Evolutionary conservation across 2,329 filamentous ascomycete genomes (phyloP), one percentile per base, ranked within the genome.

Genomic region (Eutypella sp.): DNA sequence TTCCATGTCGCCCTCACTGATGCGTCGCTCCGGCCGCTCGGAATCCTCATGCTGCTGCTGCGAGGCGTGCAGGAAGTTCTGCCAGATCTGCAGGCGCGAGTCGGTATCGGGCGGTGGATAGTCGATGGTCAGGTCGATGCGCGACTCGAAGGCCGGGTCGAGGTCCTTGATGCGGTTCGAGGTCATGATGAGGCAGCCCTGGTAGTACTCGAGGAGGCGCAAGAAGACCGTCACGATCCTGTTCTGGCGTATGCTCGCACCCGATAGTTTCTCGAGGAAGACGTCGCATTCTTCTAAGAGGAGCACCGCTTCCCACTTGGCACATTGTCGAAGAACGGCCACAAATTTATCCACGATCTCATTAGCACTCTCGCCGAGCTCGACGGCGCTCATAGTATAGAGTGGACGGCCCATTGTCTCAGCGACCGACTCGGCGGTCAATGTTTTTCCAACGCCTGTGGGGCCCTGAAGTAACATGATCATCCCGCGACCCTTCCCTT

Each of bases 221-320:
- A 53, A 22, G n/a, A 53, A 48, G 2, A 45, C 46, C 0, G 55
- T 57, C 2, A 56, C 55, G 0, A 57, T 44, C 0, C 50, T 50
- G 24, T 59, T 60, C 1, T 55, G 49, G 1, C 51, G 18, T 4
- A 56, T 50, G 20, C 54, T 46, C 13, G 25, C 20, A 1, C 52
- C 27, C 2, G 39, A 49, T 2, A 53, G 40, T 33, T 58, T 40
- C 36, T 57, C 48, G 2, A 59, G 50, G 38, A 57, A 59, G 2
- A 51, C 50, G 16, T 58, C 52, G 6, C 48, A 47, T 37, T 56
- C 51, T 19, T 56, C 53, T 3, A 54, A 23, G 1, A 56, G 47
- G 1, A 58, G 47, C 2, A 59, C 57, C 18, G 56, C 56, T 10
- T 44, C 46, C 56, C 57, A 60, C 1, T 19, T 46, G 33, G 56